phyloP scores from a whole-genome alignment of 345 rosid genomes.

The Acer saccharum region DNA sequence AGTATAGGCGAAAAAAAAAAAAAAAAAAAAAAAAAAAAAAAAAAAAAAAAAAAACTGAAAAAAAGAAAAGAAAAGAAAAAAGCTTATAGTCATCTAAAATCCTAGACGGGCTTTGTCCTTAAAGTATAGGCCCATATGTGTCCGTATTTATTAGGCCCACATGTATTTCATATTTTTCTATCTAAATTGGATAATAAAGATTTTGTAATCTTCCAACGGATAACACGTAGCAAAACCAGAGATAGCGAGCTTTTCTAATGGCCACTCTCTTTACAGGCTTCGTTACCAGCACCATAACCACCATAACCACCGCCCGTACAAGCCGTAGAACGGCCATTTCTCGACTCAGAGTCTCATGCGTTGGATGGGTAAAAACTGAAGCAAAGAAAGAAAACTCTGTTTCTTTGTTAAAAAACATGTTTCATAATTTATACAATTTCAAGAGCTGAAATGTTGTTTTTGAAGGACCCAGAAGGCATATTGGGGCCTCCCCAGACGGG shows the following conservation, averaged over 20 bases:
- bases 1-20: no score
- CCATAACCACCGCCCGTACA: slow-evolving; percentile 27
- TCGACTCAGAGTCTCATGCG: slow-evolving; percentile 50
- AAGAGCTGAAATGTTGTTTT: background rate
- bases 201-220: background rate
- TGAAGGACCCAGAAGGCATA: slow-evolving; percentile 87
- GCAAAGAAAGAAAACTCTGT: background rate
- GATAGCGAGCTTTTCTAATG: slow-evolving; percentile 32
- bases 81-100: no score
- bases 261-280: slow-evolving; percentile 61
- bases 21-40: no score
- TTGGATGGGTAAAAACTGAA: slow-evolving; percentile 58
- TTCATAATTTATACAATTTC: background rate
- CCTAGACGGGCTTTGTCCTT: background rate
- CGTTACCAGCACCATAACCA: slow-evolving; percentile 28
- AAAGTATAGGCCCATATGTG: background rate
- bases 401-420: background rate
- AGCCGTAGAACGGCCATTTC: slow-evolving; percentile 16
- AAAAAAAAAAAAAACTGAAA: no score
- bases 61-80: no score
- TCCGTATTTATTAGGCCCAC: background rate
- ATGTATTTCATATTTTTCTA: background rate
- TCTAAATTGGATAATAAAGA: background rate
- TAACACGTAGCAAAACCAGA: slow-evolving; percentile 8
- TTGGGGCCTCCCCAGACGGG: slow-evolving; percentile 71